Percentiles rank a stretch among this genome's conserved stretches.
phyloP scores from a whole-genome alignment of 2,329 filamentous ascomycete species.

The Pyrenochaeta sp. region DNA sequence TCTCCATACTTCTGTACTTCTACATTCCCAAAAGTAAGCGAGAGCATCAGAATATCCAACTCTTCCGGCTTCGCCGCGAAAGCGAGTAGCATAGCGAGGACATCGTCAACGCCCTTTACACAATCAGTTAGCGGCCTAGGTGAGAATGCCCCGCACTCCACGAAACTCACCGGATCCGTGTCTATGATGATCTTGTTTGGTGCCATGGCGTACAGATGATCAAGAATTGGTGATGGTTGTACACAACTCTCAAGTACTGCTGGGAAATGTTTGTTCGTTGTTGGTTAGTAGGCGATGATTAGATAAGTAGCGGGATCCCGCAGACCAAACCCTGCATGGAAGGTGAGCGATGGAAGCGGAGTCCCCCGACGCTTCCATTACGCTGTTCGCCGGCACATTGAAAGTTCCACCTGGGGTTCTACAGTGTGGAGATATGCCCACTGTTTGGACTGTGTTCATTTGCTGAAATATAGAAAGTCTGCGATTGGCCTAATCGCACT shows the following conservation, averaged over 20 bases:
- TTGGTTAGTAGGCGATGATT: conserved; percentile 27
- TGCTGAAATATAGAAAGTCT: conserved; percentile 2
- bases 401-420: background rate
- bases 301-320: conserved; percentile 27
- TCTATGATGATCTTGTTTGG: conserved; percentile 84
- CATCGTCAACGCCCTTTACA: conserved; percentile 83
- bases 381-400: conserved; percentile 15
- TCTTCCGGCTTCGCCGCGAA: conserved; percentile 84
- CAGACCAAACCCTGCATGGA: conserved; percentile 22
- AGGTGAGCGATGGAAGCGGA: conserved; percentile 25
- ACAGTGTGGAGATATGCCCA: conserved; percentile 2
- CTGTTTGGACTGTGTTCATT: conserved; percentile 7
- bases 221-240: conserved; percentile 8
- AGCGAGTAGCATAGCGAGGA: conserved; percentile 86
- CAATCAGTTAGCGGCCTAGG: background rate
- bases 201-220: conserved; percentile 43
- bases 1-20: conserved; percentile 75
- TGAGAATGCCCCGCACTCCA: background rate
- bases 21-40: conserved; percentile 93
- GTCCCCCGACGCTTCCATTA: conserved; percentile 17
- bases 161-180: conserved; percentile 78
- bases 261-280: conserved; percentile 5
- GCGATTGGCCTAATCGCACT: conserved; percentile 32
- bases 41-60: conserved; percentile 84
- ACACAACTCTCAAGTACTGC: conserved; percentile 1